Evolutionary conservation across 1,139 yeast species (phyloP), one percentile per base, ranked within the genome.

Genomic region (Yamadazyma diospyri): DNA sequence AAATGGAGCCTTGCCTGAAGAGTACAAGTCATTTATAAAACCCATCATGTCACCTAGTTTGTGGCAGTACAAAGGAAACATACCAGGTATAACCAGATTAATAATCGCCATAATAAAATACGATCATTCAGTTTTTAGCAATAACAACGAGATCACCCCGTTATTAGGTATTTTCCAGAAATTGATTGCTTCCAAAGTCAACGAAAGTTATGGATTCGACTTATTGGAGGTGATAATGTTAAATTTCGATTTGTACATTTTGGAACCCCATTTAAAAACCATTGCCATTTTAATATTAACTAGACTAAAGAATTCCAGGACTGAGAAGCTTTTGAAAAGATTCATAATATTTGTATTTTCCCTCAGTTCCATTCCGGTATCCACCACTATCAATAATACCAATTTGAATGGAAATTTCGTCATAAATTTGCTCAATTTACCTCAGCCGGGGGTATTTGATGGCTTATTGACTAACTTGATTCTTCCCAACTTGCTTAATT

Each of bases 131-230:
- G 61, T 69, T 0, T 81, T 80, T 43, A 55, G 65, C 6, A 64
- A 64, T 32, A 43, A 34, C 27, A 53, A 51, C n/a, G 68, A 63
- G 28, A 57, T 89, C 34, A 75, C 83, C 22, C 95, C 97, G 4
- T 73, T 94, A 24, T 66, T 94, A 33, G 99, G 99, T 29, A 95
- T 94, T n/a, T 94, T 87, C 68, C 98, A 94, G 62, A 88, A 89
- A 53, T 68, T 94, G 41, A 78, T 92, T 34, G 79, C 97, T 1
- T 86, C 97, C 0, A 84, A 82, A 48, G 73, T 77, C 12, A 83
- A 87, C 49, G 97, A 92, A 47, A 59, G 62, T 25, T 73, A 78
- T 49, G 97, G 97, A 2, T 82, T 94, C 53, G 97, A 92, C 39
- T 64, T 94, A 29, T 61, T 94, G 30, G 92, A 85, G 53, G 64